phyloP scores from a whole-genome alignment of 352 stramenopile genomes.

The Blastocystis sp. region DNA sequence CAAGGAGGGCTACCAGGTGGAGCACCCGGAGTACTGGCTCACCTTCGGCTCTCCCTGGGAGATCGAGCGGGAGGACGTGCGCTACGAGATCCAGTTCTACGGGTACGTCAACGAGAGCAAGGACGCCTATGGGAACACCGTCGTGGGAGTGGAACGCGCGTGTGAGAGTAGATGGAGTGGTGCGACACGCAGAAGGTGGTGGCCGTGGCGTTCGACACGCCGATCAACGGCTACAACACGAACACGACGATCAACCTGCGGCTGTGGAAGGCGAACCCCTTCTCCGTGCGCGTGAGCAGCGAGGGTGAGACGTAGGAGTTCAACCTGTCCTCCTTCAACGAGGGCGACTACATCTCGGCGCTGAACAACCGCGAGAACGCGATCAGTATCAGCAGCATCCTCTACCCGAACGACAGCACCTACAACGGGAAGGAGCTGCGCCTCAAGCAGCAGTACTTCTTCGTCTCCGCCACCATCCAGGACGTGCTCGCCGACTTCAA shows the following conservation, averaged over 20 bases:
- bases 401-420: conserved; percentile 71
- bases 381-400: conserved; percentile 70
- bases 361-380: conserved; percentile 67
- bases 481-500: conserved; percentile 71
- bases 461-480: conserved; percentile 71
- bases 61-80: conserved; percentile 71
- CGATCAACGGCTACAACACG: conserved; percentile 72
- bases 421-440: conserved; percentile 72
- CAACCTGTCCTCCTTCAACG: conserved; percentile 71
- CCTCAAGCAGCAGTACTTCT: conserved; percentile 73
- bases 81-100: conserved; percentile 71
- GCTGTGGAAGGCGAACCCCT: conserved; percentile 70
- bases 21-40: conserved; percentile 72
- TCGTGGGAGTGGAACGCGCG: not conserved
- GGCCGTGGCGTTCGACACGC: conserved; percentile 71
- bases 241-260: conserved; percentile 72
- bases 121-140: conserved; percentile 48
- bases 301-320: conserved; percentile 64
- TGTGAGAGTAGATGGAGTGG: conserved; percentile 58
- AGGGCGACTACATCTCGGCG: conserved; percentile 71
- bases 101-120: conserved; percentile 45
- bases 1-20: conserved; percentile 69
- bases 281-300: not conserved
- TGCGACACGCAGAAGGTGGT: conserved; percentile 68
- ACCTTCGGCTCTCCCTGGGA: conserved; percentile 72